phyloP scores from a whole-genome alignment of 345 rosid species.

The Gossypium sturtianum region DNA sequence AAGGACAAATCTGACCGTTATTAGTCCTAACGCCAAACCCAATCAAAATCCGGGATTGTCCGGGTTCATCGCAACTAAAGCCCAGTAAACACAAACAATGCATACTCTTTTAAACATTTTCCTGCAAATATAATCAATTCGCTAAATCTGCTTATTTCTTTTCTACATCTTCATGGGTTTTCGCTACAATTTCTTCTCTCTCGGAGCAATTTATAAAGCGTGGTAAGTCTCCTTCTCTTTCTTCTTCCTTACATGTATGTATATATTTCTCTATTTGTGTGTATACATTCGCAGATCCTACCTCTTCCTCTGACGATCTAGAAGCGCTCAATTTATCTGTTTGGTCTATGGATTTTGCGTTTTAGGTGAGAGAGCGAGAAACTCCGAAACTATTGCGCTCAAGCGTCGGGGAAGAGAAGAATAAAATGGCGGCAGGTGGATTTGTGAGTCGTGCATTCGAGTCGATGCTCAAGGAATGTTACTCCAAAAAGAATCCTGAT shows the following conservation, averaged over 20 bases:
- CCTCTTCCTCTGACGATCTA: not conserved
- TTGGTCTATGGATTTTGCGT: not conserved
- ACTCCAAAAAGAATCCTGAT: slow-evolving; percentile 74
- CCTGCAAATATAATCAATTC: not conserved
- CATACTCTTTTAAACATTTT: not conserved
- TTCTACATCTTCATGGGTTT: not conserved
- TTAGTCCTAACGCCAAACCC: not conserved
- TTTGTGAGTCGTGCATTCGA: slow-evolving; percentile 90
- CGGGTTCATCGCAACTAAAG: not conserved
- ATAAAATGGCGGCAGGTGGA: slow-evolving; percentile 80
- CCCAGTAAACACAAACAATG: not conserved
- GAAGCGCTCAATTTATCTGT: not conserved
- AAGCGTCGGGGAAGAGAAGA: slow-evolving; percentile 4
- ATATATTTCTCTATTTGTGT: not conserved
- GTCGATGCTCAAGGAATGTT: slow-evolving; percentile 91
- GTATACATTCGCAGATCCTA: not conserved
- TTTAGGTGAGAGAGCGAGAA: not conserved
- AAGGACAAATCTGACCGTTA: not conserved
- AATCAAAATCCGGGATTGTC: not conserved
- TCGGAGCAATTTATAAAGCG: not conserved
- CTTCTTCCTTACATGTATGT: not conserved
- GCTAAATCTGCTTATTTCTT: not conserved
- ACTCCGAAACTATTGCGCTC: not conserved
- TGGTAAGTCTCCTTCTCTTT: not conserved
- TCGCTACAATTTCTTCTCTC: not conserved